Conservation (phyloP, 2,329 filamentous ascomycete genomes). For the Verticillium nubilum region DNA sequence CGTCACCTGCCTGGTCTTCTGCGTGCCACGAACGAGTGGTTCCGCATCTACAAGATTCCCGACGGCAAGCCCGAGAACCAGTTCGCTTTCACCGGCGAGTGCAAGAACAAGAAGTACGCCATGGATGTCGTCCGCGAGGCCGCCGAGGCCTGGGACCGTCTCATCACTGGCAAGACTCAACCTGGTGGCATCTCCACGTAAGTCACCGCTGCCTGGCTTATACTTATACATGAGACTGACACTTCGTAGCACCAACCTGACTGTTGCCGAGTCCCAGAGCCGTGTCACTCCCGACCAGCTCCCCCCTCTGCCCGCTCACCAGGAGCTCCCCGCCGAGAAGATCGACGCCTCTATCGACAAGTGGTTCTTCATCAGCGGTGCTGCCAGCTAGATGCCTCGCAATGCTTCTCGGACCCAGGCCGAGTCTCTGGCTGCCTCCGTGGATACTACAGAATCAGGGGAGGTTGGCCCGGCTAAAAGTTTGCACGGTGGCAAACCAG, state of each 20-base stretch:
- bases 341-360: conserved; percentile 98
- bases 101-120: conserved; percentile 99
- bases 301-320: conserved; percentile 68
- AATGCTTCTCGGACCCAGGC: not conserved
- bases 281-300: conserved; percentile 66
- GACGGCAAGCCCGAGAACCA: conserved; percentile 99
- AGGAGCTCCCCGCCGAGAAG: conserved; percentile 78
- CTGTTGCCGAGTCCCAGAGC: conserved; percentile 67
- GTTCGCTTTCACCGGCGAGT: conserved; percentile 99
- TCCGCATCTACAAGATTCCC: conserved; percentile 99
- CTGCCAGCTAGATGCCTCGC: conserved; percentile 48
- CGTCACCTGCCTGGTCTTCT: conserved; percentile 94
- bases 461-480: not conserved
- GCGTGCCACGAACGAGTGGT: conserved; percentile 99
- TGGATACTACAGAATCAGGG: not conserved
- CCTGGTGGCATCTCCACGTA: conserved; percentile 77
- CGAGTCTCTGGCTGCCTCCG: not conserved
- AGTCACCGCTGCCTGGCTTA: conserved; percentile 30
- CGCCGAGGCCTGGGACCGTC: conserved; percentile 92
- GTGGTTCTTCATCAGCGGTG: conserved; percentile 99
- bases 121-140: conserved; percentile 95
- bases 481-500: not conserved
- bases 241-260: conserved; percentile 67
- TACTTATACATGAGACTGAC: conserved; percentile 20
- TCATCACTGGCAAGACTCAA: conserved; percentile 84